Percentiles rank a stretch among this genome's conserved stretches.
phyloP scores from a whole-genome alignment of 164 flowering plant species.

The Protea cynaroides region DNA sequence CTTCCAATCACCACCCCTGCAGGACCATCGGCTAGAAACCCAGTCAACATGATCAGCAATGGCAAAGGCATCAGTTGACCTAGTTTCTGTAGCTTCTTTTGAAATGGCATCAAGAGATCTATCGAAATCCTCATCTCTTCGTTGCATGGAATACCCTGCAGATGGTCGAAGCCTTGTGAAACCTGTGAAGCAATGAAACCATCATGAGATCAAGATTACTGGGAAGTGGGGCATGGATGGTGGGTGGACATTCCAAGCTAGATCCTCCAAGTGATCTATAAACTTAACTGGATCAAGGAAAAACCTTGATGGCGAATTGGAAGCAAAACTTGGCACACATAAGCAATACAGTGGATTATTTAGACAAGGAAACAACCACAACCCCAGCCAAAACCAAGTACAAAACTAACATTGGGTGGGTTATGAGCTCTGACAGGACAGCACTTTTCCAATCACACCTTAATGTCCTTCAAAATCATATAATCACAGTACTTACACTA shows the following conservation, averaged over 20 bases:
- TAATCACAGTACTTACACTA: not conserved
- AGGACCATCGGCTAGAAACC: slow-evolving; percentile 76
- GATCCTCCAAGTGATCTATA: too few relatives aligned
- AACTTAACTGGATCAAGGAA: too few relatives aligned
- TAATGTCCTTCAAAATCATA: not conserved
- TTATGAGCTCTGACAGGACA: not conserved
- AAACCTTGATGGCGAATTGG: too few relatives aligned
- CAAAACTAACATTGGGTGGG: not conserved
- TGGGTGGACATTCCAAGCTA: not conserved
- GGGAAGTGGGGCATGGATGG: too few relatives aligned
- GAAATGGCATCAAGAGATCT: slow-evolving; percentile 25
- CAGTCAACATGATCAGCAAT: slow-evolving; percentile 40
- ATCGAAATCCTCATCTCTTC: slow-evolving; percentile 25
- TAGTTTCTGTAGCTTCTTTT: slow-evolving; percentile 37
- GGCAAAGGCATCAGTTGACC: slow-evolving; percentile 21
- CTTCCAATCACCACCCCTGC: slow-evolving; percentile 97
- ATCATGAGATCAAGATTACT: not conserved
- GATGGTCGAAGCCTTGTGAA: slow-evolving; percentile 18
- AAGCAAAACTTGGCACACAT: too few relatives aligned
- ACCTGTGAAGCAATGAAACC: slow-evolving; percentile 29
- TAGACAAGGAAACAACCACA: too few relatives aligned
- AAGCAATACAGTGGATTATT: too few relatives aligned
- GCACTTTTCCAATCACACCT: not conserved
- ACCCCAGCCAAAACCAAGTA: too few relatives aligned
- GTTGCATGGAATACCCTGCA: slow-evolving; percentile 25